These are phyloP conservation scores for Kwoniella heveanensis DNA, from an alignment of 768 basidiomycete genomes.

Conservation along the genomic window DNA sequence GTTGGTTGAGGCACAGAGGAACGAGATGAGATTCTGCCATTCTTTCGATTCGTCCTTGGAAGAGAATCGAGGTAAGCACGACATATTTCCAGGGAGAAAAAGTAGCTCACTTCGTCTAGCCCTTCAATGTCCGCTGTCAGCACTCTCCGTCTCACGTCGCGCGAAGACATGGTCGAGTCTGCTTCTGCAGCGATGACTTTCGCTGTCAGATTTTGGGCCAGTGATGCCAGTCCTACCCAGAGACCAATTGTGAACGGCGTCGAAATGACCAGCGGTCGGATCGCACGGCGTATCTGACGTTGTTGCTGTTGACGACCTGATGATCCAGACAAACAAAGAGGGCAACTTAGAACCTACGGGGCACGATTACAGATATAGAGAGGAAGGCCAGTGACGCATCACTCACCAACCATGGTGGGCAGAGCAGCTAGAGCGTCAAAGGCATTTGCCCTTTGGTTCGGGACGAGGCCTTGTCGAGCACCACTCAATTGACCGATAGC, in stretches of 20 bases:
- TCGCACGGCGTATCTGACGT: constrained; percentile 31
- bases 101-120: constrained; percentile 37
- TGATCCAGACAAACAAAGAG: background rate
- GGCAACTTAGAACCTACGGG: no score
- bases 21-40: constrained; percentile 83
- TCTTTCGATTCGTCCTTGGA: constrained; percentile 70
- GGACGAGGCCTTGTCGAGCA: background rate
- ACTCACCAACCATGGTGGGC: constrained; percentile 38
- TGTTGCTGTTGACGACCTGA: constrained; percentile 50
- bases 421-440: constrained; percentile 32
- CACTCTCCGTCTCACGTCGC: constrained; percentile 23
- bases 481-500: constrained; percentile 4
- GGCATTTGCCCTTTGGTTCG: constrained; percentile 14
- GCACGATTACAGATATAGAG: no score
- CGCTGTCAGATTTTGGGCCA: constrained; percentile 19
- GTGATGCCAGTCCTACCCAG: constrained; percentile 26
- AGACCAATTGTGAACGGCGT: constrained; percentile 20
- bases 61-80: background rate
- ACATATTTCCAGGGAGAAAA: background rate
- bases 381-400: no score
- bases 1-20: constrained; percentile 71
- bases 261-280: constrained; percentile 19
- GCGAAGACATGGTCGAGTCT: constrained; percentile 12
- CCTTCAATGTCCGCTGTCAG: constrained; percentile 39
- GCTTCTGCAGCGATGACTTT: constrained; percentile 36